Evolutionary conservation across 73 alveolate species (phyloP), one percentile per base, ranked within the genome.

Genomic region (Effrenium voratum): DNA sequence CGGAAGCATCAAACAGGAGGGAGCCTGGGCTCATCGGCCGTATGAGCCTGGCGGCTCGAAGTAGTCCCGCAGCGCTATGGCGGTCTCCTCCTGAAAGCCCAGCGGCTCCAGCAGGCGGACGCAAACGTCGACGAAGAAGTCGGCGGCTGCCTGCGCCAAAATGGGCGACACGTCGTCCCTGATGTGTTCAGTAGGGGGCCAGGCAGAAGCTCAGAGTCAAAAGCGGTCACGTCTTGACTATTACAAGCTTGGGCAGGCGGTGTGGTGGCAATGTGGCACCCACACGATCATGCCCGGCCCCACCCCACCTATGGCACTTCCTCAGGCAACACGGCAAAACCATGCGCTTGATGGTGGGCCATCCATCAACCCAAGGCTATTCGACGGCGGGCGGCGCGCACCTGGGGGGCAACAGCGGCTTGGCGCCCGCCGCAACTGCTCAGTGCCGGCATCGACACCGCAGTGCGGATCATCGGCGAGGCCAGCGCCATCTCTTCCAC

Each of bases 111-210:
- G 46, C 55, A 90, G 79, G 43, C 49, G 46, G 40, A 50, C 36
- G 86, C 96, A 90, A n/a, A 90, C 96, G 44, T 90, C 75, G 52
- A 66, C 55, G 66, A 90, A 90, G 55, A 90, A 90, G 2, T n/a
- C 44, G 10, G 43, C n/a, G 55, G 63, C 96, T 34, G 76, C 96
- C 96, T 90, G 55, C 79, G 22, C 30, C 68, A 55, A 12, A 12
- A 22, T 15, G 68, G 12, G 30, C 68, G 22, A 55, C 22, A 22
- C 68, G 22, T 12, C 68, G 12, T 55, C 68, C 12, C 30, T 55
- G 68, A 12, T 55, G 68, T 22, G 12, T 55, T 12, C 68, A 55
- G 12, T 55, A 12, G 72, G n/a, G n/a, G n/a, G n/a, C n/a, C n/a
- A n/a, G n/a, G n/a, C n/a, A n/a, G n/a, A n/a, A n/a, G n/a, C n/a